Conservation (phyloP, 2,329 filamentous ascomycete genomes). For the Raffaelea albimanens region DNA sequence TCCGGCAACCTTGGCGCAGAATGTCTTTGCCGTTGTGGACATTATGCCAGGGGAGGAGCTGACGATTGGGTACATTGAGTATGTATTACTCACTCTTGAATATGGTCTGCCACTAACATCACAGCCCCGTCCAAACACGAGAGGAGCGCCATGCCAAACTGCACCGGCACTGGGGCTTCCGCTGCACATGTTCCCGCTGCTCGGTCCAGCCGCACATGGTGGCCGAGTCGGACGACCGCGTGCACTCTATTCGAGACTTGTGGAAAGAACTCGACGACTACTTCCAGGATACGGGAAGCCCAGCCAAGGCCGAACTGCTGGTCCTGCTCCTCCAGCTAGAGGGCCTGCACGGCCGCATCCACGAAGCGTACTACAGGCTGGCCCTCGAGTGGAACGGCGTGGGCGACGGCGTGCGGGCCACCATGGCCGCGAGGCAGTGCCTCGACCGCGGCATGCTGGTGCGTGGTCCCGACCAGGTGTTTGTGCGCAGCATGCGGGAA, state of each 20-base stretch:
- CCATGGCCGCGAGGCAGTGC: slow-evolving; percentile 21
- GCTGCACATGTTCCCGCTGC: slow-evolving; percentile 27
- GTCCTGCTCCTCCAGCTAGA: slow-evolving; percentile 27
- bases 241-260: slow-evolving; percentile 21
- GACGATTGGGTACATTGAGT: slow-evolving; percentile 30
- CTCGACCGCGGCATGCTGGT: slow-evolving; percentile 13
- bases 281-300: slow-evolving; percentile 17
- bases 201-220: slow-evolving; percentile 16
- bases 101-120: too few species aligned
- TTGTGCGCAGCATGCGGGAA: slow-evolving; percentile 12
- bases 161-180: slow-evolving; percentile 26
- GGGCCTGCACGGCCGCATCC: slow-evolving; percentile 19
- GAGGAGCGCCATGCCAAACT: slow-evolving; percentile 20
- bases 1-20: slow-evolving; percentile 23
- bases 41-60: slow-evolving; percentile 30
- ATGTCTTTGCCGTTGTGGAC: slow-evolving; percentile 25
- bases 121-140: slow-evolving; percentile 22
- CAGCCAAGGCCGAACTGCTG: slow-evolving; percentile 26
- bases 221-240: slow-evolving; percentile 23
- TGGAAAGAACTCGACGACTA: slow-evolving; percentile 25
- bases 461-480: slow-evolving; percentile 13
- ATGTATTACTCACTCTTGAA: slow-evolving; percentile 2
- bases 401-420: slow-evolving; percentile 20
- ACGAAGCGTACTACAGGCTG: slow-evolving; percentile 27
- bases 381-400: slow-evolving; percentile 29